Percentiles rank a stretch among this genome's conserved stretches.
These are phyloP conservation scores for Aphanomyces invadans DNA, from an alignment of 352 stramenopile species.

Conservation along the genomic window DNA sequence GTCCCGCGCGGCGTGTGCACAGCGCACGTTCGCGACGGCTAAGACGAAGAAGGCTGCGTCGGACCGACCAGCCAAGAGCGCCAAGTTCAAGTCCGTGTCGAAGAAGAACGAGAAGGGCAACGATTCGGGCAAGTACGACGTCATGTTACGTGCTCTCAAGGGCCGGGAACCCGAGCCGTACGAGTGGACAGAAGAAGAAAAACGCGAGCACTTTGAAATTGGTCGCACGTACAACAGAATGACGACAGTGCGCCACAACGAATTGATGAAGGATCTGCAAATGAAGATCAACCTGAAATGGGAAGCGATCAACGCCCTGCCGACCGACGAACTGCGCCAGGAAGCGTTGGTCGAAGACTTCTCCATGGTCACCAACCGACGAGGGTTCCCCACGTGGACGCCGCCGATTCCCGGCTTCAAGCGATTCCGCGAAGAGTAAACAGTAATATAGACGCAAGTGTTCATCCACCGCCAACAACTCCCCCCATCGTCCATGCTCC, in stretches of 20 bases:
- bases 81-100: conserved; percentile 33
- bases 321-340: conserved; percentile 54
- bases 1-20: conserved; percentile 17
- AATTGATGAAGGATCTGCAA: conserved; percentile 82
- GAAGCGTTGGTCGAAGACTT: conserved; percentile 71
- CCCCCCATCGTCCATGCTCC: neutral
- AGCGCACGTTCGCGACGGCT: conserved; percentile 44
- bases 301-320: conserved; percentile 84
- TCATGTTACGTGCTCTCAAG: conserved; percentile 75
- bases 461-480: neutral
- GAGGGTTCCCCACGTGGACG: conserved; percentile 78
- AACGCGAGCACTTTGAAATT: conserved; percentile 68
- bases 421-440: conserved; percentile 44
- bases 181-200: conserved; percentile 74
- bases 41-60: conserved; percentile 12
- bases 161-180: conserved; percentile 68
- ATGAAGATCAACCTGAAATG: conserved; percentile 90
- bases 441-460: conserved; percentile 14
- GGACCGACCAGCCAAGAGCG: conserved; percentile 4
- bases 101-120: conserved; percentile 40
- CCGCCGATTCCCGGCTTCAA: conserved; percentile 81
- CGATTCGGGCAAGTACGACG: conserved; percentile 70
- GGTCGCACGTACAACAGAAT: conserved; percentile 73
- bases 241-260: conserved; percentile 78
- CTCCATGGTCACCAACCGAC: conserved; percentile 49